Base-by-base conservation (phyloP, 805 yeast species). In the Kuraishia hungarica region DNA sequence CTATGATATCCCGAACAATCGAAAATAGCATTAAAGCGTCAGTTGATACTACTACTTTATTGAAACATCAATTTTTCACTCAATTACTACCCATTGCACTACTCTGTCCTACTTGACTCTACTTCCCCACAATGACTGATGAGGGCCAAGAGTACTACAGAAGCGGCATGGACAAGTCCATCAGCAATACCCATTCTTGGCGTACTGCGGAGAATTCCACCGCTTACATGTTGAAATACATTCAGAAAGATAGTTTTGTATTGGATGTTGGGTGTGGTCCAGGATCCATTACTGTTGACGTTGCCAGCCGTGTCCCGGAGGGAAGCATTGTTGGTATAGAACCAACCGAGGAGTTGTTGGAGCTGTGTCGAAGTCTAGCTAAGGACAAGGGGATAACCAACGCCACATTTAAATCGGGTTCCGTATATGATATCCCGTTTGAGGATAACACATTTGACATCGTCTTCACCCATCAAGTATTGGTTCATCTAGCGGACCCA, bases 241-340 rank as follows among this genome's bases (percentile, higher is more conserved):
- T 73, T 28, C 62, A 68, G 55, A 60, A 65, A 3, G 59, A 60
- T 17, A 59, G 60, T 47, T 56, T 58, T 43, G 59, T 74, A 7
- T 65, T 74, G 15, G 79, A 74, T 57, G 74, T 73, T 21, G 78
- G 78, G 10, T 68, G 73, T 59, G 79, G 79, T 0, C 77, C 77
- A 2, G 78, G 77, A 0, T 62, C 75, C 4, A 73, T 74, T 39
- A 70, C 75, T 3, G 49, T 58, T 5, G 76, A 68, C 54, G 56
- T 74, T 22, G 71, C 71, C 19, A 59, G 62, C 39, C 68, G 69
- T 52, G 67, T 68, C 2, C 46, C 46, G 8, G 20, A 29, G 47
- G 73, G 70, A 21, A 57, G 55, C 28, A 64, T 70, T 6, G 60
- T 67, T 53, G 77, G 74, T 1, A 56, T 69, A 3, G 75, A 71